phyloP scores from a whole-genome alignment of 805 yeast genomes.

The Wickerhamiella allomyrinae region DNA sequence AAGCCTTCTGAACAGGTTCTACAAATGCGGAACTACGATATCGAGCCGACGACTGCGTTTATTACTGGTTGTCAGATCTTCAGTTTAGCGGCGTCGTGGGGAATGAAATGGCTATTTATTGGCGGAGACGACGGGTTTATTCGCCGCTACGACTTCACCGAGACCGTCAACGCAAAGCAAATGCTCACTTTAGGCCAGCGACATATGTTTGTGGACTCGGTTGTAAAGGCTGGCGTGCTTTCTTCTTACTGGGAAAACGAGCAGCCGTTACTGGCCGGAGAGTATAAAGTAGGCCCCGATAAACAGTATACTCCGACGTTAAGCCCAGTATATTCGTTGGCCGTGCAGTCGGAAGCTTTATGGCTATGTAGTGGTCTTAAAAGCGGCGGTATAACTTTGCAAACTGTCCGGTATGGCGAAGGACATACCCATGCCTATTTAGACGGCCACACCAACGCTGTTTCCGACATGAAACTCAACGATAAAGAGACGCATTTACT shows the following conservation, averaged over 20 bases:
- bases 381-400: constrained; percentile 72
- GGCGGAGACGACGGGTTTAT: constrained; percentile 96
- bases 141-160: constrained; percentile 73
- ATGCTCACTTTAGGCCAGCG: constrained; percentile 83
- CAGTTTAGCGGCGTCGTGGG: constrained; percentile 60
- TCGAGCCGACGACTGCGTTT: constrained; percentile 75
- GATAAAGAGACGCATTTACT: constrained; percentile 46
- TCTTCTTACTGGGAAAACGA: constrained; percentile 92
- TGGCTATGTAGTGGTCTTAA: constrained; percentile 75
- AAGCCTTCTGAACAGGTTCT: constrained; percentile 32
- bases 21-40: constrained; percentile 44
- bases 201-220: constrained; percentile 76
- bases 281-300: constrained; percentile 27
- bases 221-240: constrained; percentile 71
- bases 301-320: constrained; percentile 29
- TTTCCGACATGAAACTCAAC: constrained; percentile 56
- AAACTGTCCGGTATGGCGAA: constrained; percentile 68
- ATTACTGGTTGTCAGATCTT: constrained; percentile 71
- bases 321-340: constrained; percentile 81
- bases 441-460: constrained; percentile 54
- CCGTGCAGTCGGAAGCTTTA: constrained; percentile 64
- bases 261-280: constrained; percentile 49
- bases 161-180: constrained; percentile 72
- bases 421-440: constrained; percentile 72
- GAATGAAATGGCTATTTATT: constrained; percentile 74